phyloP scores from a whole-genome alignment of 768 basidiomycete species.

The Kwoniella dendrophila region DNA sequence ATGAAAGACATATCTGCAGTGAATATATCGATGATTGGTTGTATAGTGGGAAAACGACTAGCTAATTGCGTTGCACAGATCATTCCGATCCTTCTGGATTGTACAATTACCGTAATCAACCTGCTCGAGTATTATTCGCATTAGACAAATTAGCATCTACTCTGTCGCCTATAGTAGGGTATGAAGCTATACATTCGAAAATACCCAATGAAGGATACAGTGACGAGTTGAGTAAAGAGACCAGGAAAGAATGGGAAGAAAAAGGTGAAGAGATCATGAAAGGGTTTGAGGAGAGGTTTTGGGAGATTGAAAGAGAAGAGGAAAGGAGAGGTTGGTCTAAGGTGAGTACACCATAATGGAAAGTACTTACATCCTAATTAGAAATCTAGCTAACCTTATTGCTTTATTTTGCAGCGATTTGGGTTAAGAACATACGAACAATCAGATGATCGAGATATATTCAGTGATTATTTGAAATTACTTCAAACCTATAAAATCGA shows the following conservation, averaged over 20 bases:
- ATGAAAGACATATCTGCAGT: constrained; percentile 80
- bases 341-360: constrained; percentile 57
- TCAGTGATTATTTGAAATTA: constrained; percentile 71
- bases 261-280: constrained; percentile 67
- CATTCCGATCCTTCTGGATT: constrained; percentile 49
- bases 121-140: constrained; percentile 66
- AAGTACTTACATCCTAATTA: background rate
- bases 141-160: constrained; percentile 66
- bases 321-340: constrained; percentile 62
- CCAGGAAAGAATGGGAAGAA: constrained; percentile 63
- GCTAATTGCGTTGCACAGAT: constrained; percentile 20
- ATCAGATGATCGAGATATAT: constrained; percentile 66
- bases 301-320: constrained; percentile 57
- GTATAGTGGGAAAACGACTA: too few species aligned
- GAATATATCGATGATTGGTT: constrained; percentile 16
- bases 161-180: constrained; percentile 82
- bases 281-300: constrained; percentile 68
- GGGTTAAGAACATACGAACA: constrained; percentile 66
- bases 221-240: constrained; percentile 66
- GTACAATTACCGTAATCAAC: constrained; percentile 54
- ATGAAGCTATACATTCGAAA: constrained; percentile 65
- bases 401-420: constrained; percentile 64
- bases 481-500: constrained; percentile 77
- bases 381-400: constrained; percentile 7
- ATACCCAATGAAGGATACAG: constrained; percentile 65